Conservation (phyloP, 306 rosid genomes). For the Citrullus mucosospermus region DNA sequence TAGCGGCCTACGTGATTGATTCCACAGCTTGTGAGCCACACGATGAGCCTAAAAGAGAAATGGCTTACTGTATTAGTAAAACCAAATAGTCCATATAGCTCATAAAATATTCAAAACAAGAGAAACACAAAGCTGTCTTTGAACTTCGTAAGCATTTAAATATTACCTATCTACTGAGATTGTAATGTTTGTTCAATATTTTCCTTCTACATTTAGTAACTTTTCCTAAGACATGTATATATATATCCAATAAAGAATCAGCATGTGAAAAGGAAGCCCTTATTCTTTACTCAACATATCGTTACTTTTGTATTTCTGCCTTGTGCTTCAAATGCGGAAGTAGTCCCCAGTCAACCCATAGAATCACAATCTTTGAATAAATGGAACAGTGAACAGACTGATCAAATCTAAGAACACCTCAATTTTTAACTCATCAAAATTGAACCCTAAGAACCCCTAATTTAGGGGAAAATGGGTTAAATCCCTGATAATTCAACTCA, state of each 20-base stretch:
- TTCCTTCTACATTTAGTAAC: neutral
- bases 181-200: no score
- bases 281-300: neutral
- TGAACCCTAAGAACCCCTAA: neutral
- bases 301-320: neutral
- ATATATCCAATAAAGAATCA: neutral
- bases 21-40: conserved; percentile 73
- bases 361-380: neutral
- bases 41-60: conserved; percentile 49
- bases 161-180: no score
- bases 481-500: neutral
- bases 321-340: neutral
- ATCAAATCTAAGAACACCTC: neutral
- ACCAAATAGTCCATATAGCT: neutral
- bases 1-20: conserved; percentile 59
- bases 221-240: neutral
- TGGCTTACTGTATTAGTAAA: neutral
- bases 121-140: neutral
- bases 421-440: neutral
- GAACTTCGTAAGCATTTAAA: neutral
- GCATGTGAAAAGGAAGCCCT: neutral
- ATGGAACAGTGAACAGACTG: neutral
- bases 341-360: neutral
- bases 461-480: neutral
- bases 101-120: neutral